These are phyloP conservation scores for Polytrichum commune DNA, from an alignment of 225 moss, liverwort and hornwort species.

Conservation along the genomic window DNA sequence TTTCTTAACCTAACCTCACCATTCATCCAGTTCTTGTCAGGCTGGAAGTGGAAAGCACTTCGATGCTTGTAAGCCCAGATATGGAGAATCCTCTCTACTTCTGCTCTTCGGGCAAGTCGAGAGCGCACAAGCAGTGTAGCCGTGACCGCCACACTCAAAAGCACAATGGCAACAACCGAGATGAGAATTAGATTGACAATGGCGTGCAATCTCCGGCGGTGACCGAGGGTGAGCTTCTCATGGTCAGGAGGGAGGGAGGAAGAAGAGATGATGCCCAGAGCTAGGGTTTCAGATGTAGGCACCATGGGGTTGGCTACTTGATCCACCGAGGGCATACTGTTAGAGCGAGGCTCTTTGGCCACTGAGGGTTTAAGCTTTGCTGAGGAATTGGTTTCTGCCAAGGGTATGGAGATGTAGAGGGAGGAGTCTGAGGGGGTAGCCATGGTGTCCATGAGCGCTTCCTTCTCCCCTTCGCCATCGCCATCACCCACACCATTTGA, in stretches of 20 bases:
- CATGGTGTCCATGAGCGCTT: conserved; percentile 19
- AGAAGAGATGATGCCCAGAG: conserved; percentile 20
- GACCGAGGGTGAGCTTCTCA: background rate
- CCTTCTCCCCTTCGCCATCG: conserved; percentile 30
- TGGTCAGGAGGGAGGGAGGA: conserved; percentile 12
- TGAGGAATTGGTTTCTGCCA: conserved; percentile 13
- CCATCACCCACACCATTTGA: conserved; percentile 11
- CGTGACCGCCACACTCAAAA: conserved; percentile 14
- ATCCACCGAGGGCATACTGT: conserved; percentile 11
- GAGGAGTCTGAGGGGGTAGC: conserved; percentile 34
- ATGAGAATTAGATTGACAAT: conserved; percentile 3
- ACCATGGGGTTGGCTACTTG: conserved; percentile 6
- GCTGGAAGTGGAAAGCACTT: conserved; percentile 59
- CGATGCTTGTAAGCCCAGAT: conserved; percentile 51
- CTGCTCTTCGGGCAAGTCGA: conserved; percentile 19
- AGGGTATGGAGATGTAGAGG: conserved; percentile 34
- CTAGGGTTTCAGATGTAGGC: conserved; percentile 18
- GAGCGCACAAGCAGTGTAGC: conserved; percentile 22
- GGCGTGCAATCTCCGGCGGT: background rate
- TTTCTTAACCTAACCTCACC: conserved; percentile 17
- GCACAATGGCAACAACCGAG: conserved; percentile 10
- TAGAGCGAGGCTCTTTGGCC: background rate
- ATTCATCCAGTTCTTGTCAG: conserved; percentile 66
- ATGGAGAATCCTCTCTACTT: conserved; percentile 11
- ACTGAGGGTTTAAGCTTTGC: conserved; percentile 14